Conservation (phyloP, 164 flowering plant genomes). For the Kingdonia uniflora region DNA sequence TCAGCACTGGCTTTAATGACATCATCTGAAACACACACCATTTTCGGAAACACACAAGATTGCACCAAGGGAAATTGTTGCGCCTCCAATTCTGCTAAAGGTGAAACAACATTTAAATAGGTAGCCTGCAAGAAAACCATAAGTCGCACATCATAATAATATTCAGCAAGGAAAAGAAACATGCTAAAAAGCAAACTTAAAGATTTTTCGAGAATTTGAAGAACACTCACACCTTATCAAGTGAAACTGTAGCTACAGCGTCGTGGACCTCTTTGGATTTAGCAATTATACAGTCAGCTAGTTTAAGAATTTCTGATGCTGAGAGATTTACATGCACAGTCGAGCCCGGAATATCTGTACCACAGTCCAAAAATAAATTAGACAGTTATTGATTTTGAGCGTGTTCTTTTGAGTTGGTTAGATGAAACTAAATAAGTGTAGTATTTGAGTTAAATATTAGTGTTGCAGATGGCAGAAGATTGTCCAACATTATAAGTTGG, state of each 20-base stretch:
- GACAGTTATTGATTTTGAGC: no score
- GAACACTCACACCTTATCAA: constrained; percentile 49
- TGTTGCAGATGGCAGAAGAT: no score
- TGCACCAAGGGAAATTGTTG: constrained; percentile 73
- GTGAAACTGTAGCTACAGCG: constrained; percentile 73
- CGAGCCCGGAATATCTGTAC: constrained; percentile 55
- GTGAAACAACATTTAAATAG: constrained; percentile 50
- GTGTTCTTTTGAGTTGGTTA: no score
- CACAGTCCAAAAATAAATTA: constrained; percentile 2
- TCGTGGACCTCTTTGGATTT: constrained; percentile 75
- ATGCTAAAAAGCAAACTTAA: not conserved
- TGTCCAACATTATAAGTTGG: no score
- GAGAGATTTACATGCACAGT: constrained; percentile 51
- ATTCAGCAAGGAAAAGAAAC: not conserved
- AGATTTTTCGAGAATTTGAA: not conserved
- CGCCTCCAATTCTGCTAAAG: constrained; percentile 81
- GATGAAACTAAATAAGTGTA: no score
- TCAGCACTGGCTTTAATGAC: constrained; percentile 82
- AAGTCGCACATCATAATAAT: not conserved
- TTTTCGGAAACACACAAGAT: constrained; percentile 73
- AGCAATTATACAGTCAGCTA: constrained; percentile 61
- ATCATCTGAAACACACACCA: constrained; percentile 59
- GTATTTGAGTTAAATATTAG: no score
- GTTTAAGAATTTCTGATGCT: constrained; percentile 56
- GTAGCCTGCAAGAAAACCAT: constrained; percentile 51